Base-by-base conservation (phyloP, 2,329 filamentous ascomycete species). In the Alternaria tenuissima region DNA sequence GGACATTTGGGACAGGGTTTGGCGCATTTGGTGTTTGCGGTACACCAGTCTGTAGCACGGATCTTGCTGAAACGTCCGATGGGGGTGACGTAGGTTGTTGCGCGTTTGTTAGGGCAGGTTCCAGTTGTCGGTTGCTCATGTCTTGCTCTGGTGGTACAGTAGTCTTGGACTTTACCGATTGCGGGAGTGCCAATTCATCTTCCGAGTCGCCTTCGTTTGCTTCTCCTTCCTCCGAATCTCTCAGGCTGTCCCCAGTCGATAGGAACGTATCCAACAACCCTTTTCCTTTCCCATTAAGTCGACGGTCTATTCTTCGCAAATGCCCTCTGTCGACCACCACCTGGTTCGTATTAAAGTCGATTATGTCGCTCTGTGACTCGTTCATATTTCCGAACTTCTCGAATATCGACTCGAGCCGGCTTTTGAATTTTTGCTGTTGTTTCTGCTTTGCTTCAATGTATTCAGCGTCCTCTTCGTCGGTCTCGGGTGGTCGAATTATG, bases 291-390 rank as follows among this genome's bases (percentile, higher is more conserved):
- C 71, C 79, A 55, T 63, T 59, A 53, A 60, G 44, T 44, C 65
- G 65, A 42, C 70, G 67, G 22, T 64, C 61, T 74, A 92, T 88
- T 72, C 86, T 77, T 52, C 86, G 76, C 53, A 97, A 77, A 80
- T 98, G 95, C 0, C 95, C 94, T 82, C 97, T 95, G 78, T 98
- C 86, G 57, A 97, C 89, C n/a, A 96, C 85, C 47, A 98, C 88
- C 59, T 91, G 84, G 55, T 92, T 93, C 0, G 91, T 94, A 51
- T 84, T 83, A 57, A 97, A 83, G 77, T 98, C 92, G 70, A 98
- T 93, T 80, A 97, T 93, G 77, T 98, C 94, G 55, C 90, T 93
- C 52, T 94, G 85, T 5, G 89, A 91, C 2, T 88, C 88, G 72
- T 97, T 97, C 75, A 97, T 91, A 65, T 85, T 89, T 54, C 86